Conservation (phyloP, 1,284 basidiomycete species). For the Uromyces viciae-fabae region DNA sequence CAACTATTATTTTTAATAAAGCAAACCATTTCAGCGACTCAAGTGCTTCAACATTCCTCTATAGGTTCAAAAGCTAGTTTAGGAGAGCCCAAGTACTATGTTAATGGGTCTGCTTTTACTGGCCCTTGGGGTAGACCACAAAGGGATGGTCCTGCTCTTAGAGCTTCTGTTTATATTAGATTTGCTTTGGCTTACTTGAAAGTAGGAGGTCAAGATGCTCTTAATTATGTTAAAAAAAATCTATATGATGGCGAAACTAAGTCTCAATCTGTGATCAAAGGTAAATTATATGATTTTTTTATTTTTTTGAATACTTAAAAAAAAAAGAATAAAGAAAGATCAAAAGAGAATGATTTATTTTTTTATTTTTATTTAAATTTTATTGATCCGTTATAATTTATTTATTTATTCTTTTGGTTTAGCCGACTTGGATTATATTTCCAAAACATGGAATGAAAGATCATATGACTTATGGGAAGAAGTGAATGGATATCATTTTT, state of each 20-base stretch:
- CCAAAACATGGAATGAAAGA: slow-evolving; percentile 49
- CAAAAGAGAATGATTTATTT: no score
- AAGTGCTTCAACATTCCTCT: slow-evolving; percentile 14
- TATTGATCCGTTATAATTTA: neutral
- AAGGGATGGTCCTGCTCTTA: slow-evolving; percentile 71
- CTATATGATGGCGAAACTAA: slow-evolving; percentile 46
- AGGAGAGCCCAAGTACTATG: slow-evolving; percentile 67
- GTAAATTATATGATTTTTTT: neutral
- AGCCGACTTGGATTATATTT: slow-evolving; percentile 50
- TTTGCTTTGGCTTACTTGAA: slow-evolving; percentile 66
- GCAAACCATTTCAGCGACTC: slow-evolving; percentile 18
- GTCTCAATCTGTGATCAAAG: slow-evolving; percentile 22
- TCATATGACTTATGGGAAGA: slow-evolving; percentile 49
- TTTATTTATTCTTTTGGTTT: neutral
- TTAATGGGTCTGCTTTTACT: slow-evolving; percentile 60
- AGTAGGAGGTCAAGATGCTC: slow-evolving; percentile 39
- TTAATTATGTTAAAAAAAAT: slow-evolving; percentile 46
- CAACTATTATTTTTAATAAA: slow-evolving; percentile 24
- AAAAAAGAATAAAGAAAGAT: no score
- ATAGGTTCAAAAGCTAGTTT: slow-evolving; percentile 56
- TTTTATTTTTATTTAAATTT: neutral
- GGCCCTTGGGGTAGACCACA: slow-evolving; percentile 68
- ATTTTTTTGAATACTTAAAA: neutral
- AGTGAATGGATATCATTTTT: slow-evolving; percentile 48
- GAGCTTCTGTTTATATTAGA: slow-evolving; percentile 65